Evolutionary conservation across 2,329 filamentous ascomycete genomes (phyloP), one percentile per base, ranked within the genome.

Genomic region (Penicillium palitans): DNA sequence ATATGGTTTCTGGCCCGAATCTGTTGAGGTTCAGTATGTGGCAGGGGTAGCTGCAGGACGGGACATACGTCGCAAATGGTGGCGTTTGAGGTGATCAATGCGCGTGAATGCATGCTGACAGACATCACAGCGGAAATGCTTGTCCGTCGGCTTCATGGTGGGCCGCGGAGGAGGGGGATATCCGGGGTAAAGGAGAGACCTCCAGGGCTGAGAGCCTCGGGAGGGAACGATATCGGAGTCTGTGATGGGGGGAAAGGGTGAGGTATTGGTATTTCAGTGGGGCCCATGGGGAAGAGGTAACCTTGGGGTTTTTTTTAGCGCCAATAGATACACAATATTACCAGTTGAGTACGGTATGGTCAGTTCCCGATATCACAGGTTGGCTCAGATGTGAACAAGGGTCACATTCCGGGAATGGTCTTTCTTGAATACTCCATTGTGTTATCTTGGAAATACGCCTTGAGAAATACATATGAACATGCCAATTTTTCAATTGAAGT

Each of bases 1-100:
- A 62, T 80, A 80, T 8, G 78, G 78, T 59, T 78, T 79, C n/a
- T 79, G 66, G 33, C 78, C 78, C 40, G 78, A 77, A 69, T 80
- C 78, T 80, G 65, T 47, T 17, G 39, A 55, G 35, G 44, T 37
- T 64, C 42, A 66, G 58, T 47, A 45, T 60, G 58, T 45, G 54
- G 41, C 24, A 53, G 33, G 40, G 52, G 54, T 52, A 41, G 29
- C 42, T 52, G 56, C 51, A 51, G 41, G 50, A 40, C 39, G 41
- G 55, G 55, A 48, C 29, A 64, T 74, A 80, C 78, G 78, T 58
- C 78, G 72, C 40, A 80, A 69, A 61, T 79, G 76, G 62, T 80
- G 78, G 55, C 78, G 70, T 64, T 79, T 80, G 37, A 80, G 66
- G 65, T 80, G 78, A 69, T 80, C 78, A 66, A 78, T 77, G 57